phyloP scores from a whole-genome alignment of 2,329 filamentous ascomycete genomes.

The Onygena corvina region DNA sequence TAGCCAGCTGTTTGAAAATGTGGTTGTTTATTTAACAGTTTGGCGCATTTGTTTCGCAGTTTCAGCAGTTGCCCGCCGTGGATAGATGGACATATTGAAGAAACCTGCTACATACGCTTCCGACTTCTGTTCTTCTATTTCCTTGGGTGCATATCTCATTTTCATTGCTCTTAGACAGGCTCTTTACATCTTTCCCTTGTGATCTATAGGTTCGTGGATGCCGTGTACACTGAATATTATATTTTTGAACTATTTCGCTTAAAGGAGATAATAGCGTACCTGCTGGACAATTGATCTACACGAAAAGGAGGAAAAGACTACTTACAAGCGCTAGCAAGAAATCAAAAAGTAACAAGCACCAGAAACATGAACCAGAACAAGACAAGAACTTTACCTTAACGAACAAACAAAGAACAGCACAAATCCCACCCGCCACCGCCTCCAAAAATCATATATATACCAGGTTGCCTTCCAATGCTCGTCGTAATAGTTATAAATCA shows the following conservation, averaged over 20 bases:
- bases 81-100: no score
- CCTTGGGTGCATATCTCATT: slow-evolving; percentile 1
- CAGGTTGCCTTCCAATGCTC: background rate
- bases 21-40: background rate
- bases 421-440: background rate
- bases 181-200: background rate
- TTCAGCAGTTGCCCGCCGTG: background rate
- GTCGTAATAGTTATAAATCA: no score
- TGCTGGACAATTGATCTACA: background rate
- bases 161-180: background rate
- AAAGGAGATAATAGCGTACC: background rate
- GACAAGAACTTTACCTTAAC: no score
- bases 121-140: background rate
- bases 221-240: background rate
- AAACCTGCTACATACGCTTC: background rate
- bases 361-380: no score
- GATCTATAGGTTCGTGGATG: background rate
- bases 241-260: background rate
- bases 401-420: no score
- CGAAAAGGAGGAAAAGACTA: background rate
- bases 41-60: background rate
- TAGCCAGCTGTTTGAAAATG: background rate
- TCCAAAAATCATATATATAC: background rate
- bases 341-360: no score
- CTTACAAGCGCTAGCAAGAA: no score